Evolutionary conservation across 1,284 basidiomycete genomes (phyloP), one percentile per base, ranked within the genome.

Genomic region (Ceratobasidium sp.): DNA sequence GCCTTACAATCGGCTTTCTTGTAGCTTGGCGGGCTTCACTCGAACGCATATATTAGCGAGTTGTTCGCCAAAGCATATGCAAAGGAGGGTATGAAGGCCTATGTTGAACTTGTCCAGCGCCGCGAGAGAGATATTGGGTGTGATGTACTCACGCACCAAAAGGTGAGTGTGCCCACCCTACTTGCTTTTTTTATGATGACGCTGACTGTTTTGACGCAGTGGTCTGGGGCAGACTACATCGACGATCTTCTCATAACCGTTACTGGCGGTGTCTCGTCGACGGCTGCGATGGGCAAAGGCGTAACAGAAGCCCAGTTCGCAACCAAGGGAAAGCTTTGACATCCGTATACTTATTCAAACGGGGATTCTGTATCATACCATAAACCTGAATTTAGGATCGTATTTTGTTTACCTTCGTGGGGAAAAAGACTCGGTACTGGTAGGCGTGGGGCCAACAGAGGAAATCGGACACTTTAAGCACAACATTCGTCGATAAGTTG

Each of bases 41-140:
- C 96, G 78, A 98, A 97, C 83, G 97, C 92, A 48, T 98, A 96
- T 84, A 99, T 99, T 82, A 95, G 92, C 79, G 96, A 98, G 82
- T 84, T 92, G 49, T 98, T 99, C 82, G 96, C 97, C 19, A 84
- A 89, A 79, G 87, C 90, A 63, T 99, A 91, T 81, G 91, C 94
- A 58, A 91, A 89, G 81, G 96, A 98, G 78, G 87, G 87, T 74
- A 88, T 88, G 87, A 87, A 88, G 81, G 87, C 87, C 1, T 88
- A 88, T 79, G 86, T 87, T 76, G 84, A 84, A 79, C 78, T 86
- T 29, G 83, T 88, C 62, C 86, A 87, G 56, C 74, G 76, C 31
- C 76, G 74, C 24, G 79, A 80, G 81, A 82, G 80, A 75, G 84
- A 77, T 56, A 81, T 84, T 65, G 84, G 83, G n/a, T 82, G 81